Base-by-base conservation (phyloP, 441 rosid species). In the Eruca vesicaria region DNA sequence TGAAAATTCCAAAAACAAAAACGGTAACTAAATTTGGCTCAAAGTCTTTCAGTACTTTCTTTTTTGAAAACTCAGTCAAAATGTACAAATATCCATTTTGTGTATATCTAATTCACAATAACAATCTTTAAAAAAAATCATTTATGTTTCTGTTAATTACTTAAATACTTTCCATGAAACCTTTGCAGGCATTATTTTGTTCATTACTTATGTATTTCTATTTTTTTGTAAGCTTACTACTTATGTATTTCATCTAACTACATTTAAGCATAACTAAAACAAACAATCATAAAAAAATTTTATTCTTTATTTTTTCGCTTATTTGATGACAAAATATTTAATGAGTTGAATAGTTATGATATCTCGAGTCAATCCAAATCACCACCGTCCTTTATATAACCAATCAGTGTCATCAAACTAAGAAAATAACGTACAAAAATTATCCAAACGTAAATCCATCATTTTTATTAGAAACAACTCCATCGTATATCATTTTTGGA, bases 311-410 rank as follows among this genome's bases (percentile, higher is more conserved):
- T 41, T 29, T 9, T 43, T 41, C 23, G n/a, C 60, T 28, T 18
- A 8, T 64, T 33, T 21, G 52, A 63, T 70, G 61, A 64, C 5
- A 2, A 64, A 20, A 31, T 31, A 69, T 26, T 76, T 16, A 70
- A 63, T 76, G 75, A 57, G 36, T 56, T 29, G 29, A 68, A 59
- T 63, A 81, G 72, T 77, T 78, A 77, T 66, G 69, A 70, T 79
- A 76, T 80, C 92, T 88, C 91, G 94, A 93, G 97, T 91, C 97
- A 88, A 90, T 88, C 88, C 93, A 86, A 90, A 75, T 29, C 18
- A 48, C 56, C 56, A 29, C 36, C 43, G 45, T 70, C 35, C 33
- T 68, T 80, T 68, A 78, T 65, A 78, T 72, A 78, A 71, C 74
- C 74, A 75, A 81, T n/a, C 12, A 65, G 16, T 56, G 18, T 57